These are phyloP conservation scores for Silybum marianum DNA, from an alignment of 129 eudicot species.

Conservation along the genomic window DNA sequence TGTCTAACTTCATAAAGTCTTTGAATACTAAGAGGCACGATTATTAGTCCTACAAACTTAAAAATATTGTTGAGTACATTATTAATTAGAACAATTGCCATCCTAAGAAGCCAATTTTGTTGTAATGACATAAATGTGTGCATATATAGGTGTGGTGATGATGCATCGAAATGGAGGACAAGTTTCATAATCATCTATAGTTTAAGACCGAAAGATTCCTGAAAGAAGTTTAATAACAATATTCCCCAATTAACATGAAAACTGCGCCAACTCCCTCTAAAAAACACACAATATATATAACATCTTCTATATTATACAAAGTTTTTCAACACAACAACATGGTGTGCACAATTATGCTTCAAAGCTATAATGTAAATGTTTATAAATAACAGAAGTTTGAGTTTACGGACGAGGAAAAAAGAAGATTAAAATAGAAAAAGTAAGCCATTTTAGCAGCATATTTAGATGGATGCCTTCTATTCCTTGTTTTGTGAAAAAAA, in stretches of 20 bases:
- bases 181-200: background rate
- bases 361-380: background rate
- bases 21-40: background rate
- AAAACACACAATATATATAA: background rate
- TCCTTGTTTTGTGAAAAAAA: background rate
- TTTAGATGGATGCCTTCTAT: conserved; percentile 7
- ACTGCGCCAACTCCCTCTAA: background rate
- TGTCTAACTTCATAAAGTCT: background rate
- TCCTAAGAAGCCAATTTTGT: background rate
- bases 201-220: background rate
- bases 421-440: background rate
- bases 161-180: background rate
- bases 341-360: background rate
- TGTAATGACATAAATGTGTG: background rate
- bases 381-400: background rate
- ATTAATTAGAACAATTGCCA: background rate
- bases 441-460: background rate
- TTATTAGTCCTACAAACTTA: background rate
- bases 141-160: background rate
- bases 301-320: background rate
- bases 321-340: background rate
- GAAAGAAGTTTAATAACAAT: background rate
- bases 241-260: background rate
- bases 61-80: background rate
- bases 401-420: background rate